Conservation (phyloP, 2,329 filamentous ascomycete species). For the Lecanicillium sp. region DNA sequence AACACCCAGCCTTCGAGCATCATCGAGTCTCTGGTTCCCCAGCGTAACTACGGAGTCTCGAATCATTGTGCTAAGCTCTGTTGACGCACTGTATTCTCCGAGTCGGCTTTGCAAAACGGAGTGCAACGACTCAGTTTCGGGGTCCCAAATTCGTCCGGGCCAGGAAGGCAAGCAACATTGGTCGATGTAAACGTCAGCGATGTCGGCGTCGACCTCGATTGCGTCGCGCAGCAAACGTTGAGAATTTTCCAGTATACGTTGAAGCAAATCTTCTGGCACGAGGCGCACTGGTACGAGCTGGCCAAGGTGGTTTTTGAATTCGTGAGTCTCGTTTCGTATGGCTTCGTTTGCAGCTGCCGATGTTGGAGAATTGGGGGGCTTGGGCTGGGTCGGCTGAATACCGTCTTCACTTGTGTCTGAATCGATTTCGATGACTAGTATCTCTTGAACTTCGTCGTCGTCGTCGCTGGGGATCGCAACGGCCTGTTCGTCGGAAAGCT, state of each 20-base stretch:
- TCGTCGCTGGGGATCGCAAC: constrained; percentile 6
- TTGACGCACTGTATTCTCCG: constrained; percentile 10
- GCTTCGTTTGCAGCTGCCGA: neutral
- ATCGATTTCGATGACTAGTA: neutral
- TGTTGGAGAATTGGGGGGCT: no score
- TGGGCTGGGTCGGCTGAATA: no score
- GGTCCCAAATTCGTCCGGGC: constrained; percentile 17
- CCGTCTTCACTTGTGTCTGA: no score
- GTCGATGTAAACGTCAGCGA: constrained; percentile 17
- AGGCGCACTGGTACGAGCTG: neutral
- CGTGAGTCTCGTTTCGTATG: neutral
- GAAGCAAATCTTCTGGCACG: neutral
- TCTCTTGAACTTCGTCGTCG: neutral
- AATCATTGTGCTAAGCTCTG: constrained; percentile 13
- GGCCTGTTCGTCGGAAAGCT: neutral
- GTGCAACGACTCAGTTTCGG: constrained; percentile 16
- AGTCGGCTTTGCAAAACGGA: constrained; percentile 17
- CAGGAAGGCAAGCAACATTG: constrained; percentile 23
- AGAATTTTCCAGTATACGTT: constrained; percentile 13
- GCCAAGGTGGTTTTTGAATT: neutral
- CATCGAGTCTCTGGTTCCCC: constrained; percentile 16
- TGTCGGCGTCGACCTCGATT: constrained; percentile 3
- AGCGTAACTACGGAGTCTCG: constrained; percentile 16
- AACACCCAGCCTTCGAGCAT: constrained; percentile 17
- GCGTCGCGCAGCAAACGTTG: constrained; percentile 16